Evolutionary conservation across 495 filamentous ascomycete genomes (phyloP).

Genomic region (Talaromyces liani): DNA sequence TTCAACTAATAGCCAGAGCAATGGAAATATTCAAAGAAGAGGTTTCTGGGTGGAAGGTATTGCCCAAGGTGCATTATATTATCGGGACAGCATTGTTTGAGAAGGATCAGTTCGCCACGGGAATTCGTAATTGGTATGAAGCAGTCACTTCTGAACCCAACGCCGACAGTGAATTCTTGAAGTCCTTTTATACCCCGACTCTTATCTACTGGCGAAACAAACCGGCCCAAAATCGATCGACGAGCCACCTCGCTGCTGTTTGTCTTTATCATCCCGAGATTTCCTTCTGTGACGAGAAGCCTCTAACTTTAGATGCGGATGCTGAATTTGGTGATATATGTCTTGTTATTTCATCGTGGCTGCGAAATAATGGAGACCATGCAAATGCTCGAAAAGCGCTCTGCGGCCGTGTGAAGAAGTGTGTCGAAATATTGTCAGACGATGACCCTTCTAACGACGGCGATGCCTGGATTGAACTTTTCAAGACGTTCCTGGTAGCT

Average conservation of each 20-base stretch:
- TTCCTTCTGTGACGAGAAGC: not conserved
- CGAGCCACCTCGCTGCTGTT: not conserved
- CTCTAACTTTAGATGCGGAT: not conserved
- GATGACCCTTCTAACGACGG: not conserved
- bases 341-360: not conserved
- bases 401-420: not conserved
- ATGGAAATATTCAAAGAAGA: too few relatives aligned
- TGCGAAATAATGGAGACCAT: not conserved
- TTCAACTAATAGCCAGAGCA: not conserved
- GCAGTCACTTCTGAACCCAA: not conserved
- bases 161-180: too few relatives aligned
- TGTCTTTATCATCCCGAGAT: not conserved
- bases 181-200: too few relatives aligned
- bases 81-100: not conserved
- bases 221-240: too few relatives aligned
- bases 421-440: not conserved
- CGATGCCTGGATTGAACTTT: not conserved
- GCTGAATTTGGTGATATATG: not conserved
- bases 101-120: not conserved
- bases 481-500: not conserved
- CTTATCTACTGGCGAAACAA: too few relatives aligned
- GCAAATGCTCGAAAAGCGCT: not conserved
- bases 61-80: not conserved
- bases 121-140: not conserved
- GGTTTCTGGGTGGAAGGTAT: too few relatives aligned